phyloP scores from a whole-genome alignment of 2,329 filamentous ascomycete genomes.

The Penicillium frequentans region DNA sequence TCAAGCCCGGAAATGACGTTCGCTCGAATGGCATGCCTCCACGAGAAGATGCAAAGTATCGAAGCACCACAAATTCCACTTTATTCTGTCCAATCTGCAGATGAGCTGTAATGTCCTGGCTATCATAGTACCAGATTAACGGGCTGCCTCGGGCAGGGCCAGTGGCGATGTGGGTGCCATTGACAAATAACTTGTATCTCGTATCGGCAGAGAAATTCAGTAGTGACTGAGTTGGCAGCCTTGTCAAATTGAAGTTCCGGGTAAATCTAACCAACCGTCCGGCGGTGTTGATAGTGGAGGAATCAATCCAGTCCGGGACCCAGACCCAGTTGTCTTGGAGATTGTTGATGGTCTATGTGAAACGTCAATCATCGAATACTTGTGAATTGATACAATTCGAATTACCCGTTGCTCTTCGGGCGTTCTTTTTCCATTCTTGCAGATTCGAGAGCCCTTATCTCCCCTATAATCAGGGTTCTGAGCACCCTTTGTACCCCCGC shows the following conservation, averaged over 20 bases:
- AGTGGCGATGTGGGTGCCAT: conserved; percentile 35
- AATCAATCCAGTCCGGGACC: conserved; percentile 37
- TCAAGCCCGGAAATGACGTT: conserved; percentile 29
- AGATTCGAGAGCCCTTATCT: neutral
- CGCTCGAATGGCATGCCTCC: conserved; percentile 33
- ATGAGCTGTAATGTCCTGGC: conserved; percentile 27
- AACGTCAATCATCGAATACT: neutral
- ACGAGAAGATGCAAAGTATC: conserved; percentile 28
- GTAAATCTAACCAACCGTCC: conserved; percentile 35
- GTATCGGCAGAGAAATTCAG: conserved; percentile 43
- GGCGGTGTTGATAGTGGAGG: conserved; percentile 31
- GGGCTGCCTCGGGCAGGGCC: conserved; percentile 40
- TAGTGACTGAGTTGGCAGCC: conserved; percentile 14
- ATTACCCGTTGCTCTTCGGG: neutral
- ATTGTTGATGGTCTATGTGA: conserved; percentile 27
- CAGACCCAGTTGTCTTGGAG: conserved; percentile 45
- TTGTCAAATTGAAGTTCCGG: conserved; percentile 22
- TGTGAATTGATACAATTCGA: neutral
- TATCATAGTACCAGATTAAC: conserved; percentile 35
- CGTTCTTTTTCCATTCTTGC: neutral
- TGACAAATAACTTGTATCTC: conserved; percentile 45
- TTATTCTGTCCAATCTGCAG: conserved; percentile 23
- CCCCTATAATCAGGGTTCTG: neutral
- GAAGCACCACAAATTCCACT: conserved; percentile 24
- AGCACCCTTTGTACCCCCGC: neutral